Base-by-base conservation (phyloP, 192 early-diverging fungal genomes). In the Podila verticillata region DNA sequence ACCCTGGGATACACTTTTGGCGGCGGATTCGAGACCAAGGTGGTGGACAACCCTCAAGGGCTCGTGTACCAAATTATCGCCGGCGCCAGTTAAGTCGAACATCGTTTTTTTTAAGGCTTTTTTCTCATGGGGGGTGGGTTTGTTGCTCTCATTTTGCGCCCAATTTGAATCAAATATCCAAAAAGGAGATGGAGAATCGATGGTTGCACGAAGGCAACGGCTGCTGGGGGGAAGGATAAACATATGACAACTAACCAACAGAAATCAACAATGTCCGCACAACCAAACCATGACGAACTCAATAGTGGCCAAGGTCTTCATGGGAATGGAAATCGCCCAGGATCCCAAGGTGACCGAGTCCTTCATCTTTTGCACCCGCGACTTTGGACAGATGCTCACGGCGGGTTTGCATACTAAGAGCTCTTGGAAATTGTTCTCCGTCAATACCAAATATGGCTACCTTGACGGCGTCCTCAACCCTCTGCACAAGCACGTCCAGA, bases 41-140 rank as follows among this genome's bases (percentile, higher is more conserved):
- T 80, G 65, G 61, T 57, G 20, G 22, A 59, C 9, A 61, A 54
- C 3, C n/a, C 51, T 0, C 51, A 64, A 35, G 29, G 28, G 6
- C 30, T 84, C 5, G 13, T 84, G 0, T 61, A 72, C 51, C 60
- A 70, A 17, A 81, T 81, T 70, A 66, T 84, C 36, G 68, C 83
- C 49, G 73, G 63, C 19, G 73, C 78, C 44, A 81, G 83, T 77
- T 75, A 29, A 68, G 66, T 34, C 10, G 6, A 24, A 54, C 39
- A 44, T 44, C n/a, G n/a, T n/a, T n/a, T n/a, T n/a, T n/a, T n/a
- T n/a, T n/a, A n/a, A n/a, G n/a, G n/a, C n/a, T n/a, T n/a, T n/a
- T 44, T 44, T 10, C 15, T 44, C 17, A 7, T 13, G 39, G 39
- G 39, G 10, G 8, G 10, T 34, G 32, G 32, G 32, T 34, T 5